Evolutionary conservation across 2,329 filamentous ascomycete genomes (phyloP).

Genomic region (Fusarium globosum): DNA sequence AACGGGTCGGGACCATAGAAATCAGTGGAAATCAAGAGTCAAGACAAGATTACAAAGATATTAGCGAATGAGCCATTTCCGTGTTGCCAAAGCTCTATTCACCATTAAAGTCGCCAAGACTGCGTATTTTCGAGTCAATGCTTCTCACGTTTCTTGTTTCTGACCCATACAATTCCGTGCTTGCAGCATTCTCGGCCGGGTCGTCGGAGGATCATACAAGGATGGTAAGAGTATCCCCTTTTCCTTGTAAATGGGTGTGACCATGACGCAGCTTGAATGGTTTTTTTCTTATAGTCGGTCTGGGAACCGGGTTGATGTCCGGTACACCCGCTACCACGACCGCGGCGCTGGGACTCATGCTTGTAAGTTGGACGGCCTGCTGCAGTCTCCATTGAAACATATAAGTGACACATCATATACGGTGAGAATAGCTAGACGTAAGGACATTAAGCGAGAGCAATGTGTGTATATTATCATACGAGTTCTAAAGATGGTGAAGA

Average conservation of each 20-base stretch:
- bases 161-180: background rate
- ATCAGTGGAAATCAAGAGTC: slow-evolving; percentile 9
- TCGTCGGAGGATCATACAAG: background rate
- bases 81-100: background rate
- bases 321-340: slow-evolving; percentile 21
- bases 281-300: background rate
- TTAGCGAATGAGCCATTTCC: background rate
- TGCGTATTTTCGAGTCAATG: background rate
- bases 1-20: slow-evolving; percentile 19
- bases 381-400: background rate
- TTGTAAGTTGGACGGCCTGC: background rate
- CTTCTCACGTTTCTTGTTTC: background rate
- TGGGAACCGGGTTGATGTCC: slow-evolving; percentile 2
- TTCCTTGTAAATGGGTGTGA: background rate
- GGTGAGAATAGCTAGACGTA: background rate
- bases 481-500: background rate
- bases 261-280: background rate
- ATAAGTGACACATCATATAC: slow-evolving; percentile 2
- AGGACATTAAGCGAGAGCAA: background rate
- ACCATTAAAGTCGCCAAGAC: background rate
- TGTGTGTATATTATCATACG: background rate
- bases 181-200: slow-evolving; percentile 13
- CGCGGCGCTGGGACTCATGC: slow-evolving; percentile 19
- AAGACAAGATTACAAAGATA: background rate
- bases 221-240: background rate